Conservation (phyloP, 2,329 filamentous ascomycete genomes). For the Nemania serpens region DNA sequence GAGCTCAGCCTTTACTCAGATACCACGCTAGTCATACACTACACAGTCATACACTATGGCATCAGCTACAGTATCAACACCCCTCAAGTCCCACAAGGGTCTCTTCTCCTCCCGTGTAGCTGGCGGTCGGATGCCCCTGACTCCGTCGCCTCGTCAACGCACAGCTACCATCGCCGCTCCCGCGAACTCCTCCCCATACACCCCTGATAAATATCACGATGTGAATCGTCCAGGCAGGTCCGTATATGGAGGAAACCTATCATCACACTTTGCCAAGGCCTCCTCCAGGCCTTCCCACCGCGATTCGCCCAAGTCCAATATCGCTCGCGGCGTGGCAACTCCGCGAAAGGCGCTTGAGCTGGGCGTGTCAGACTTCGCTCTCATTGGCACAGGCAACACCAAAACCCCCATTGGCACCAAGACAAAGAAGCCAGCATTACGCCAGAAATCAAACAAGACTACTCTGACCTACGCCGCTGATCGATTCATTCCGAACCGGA, state of each 20-base stretch:
- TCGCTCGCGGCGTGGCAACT: slow-evolving; percentile 73
- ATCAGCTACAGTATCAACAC: slow-evolving; percentile 80
- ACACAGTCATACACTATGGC: slow-evolving; percentile 66
- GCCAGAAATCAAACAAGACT: slow-evolving; percentile 70
- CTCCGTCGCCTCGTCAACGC: slow-evolving; percentile 79
- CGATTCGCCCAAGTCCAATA: slow-evolving; percentile 96
- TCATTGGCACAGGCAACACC: slow-evolving; percentile 77
- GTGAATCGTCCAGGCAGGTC: slow-evolving; percentile 64
- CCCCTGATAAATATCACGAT: slow-evolving; percentile 68
- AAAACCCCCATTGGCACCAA: slow-evolving; percentile 62
- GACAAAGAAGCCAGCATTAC: slow-evolving; percentile 58
- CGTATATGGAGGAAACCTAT: slow-evolving; percentile 78
- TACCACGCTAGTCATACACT: slow-evolving; percentile 47
- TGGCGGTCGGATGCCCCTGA: slow-evolving; percentile 92
- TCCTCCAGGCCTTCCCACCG: slow-evolving; percentile 69
- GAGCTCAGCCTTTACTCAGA: slow-evolving; percentile 41
- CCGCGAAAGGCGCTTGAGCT: slow-evolving; percentile 85
- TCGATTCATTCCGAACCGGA: slow-evolving; percentile 94
- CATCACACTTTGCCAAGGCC: slow-evolving; percentile 76
- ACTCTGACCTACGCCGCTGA: slow-evolving; percentile 81
- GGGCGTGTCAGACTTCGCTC: slow-evolving; percentile 87
- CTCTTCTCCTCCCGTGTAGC: slow-evolving; percentile 92
- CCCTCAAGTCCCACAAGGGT: slow-evolving; percentile 91
- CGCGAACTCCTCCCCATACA: slow-evolving; percentile 73
- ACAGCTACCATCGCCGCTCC: slow-evolving; percentile 55